A percentile compares a stretch with the other conserved stretches of the same genome.
These are phyloP conservation scores for Zoysia japonica DNA, from an alignment of 176 grass and related monocot genomes.

Conservation along the genomic window DNA sequence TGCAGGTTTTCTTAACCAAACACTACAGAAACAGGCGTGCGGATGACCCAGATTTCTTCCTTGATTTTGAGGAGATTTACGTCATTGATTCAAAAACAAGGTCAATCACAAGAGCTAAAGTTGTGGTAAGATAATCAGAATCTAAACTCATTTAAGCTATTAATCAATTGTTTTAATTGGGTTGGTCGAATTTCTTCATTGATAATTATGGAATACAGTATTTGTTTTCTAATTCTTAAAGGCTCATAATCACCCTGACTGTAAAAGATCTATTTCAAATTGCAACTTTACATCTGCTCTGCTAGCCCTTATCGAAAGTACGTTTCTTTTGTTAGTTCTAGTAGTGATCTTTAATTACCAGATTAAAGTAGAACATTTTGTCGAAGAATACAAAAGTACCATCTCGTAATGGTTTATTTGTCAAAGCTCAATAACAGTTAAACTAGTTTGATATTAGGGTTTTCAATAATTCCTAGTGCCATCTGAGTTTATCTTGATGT, in stretches of 20 bases:
- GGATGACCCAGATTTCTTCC: conserved; percentile 71
- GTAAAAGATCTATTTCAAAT: not conserved
- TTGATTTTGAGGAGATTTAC: conserved; percentile 99
- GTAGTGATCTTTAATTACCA: not conserved
- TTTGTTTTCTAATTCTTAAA: conserved; percentile 20
- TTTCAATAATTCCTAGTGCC: not conserved
- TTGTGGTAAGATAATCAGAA: conserved; percentile 63
- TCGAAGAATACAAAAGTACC: not conserved
- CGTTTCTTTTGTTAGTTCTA: conserved; percentile 3
- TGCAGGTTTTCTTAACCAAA: conserved; percentile 93
- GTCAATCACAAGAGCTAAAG: conserved; percentile 84
- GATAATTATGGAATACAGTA: conserved; percentile 37
- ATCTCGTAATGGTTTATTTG: conserved; percentile 7
- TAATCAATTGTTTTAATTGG: conserved; percentile 19
- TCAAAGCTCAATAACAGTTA: not conserved
- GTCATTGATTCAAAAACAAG: conserved; percentile 92
- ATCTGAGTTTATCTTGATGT: too few relatives aligned
- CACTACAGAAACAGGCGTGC: conserved; percentile 83
- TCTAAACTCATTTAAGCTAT: not conserved
- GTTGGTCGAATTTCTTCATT: not conserved
- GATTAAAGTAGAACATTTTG: not conserved
- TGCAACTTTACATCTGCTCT: not conserved
- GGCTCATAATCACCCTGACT: not conserved
- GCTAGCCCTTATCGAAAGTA: not conserved
- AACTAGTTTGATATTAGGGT: conserved; percentile 45